Conservation (phyloP, 352 stramenopile species). For the Phytophthora citricola region DNA sequence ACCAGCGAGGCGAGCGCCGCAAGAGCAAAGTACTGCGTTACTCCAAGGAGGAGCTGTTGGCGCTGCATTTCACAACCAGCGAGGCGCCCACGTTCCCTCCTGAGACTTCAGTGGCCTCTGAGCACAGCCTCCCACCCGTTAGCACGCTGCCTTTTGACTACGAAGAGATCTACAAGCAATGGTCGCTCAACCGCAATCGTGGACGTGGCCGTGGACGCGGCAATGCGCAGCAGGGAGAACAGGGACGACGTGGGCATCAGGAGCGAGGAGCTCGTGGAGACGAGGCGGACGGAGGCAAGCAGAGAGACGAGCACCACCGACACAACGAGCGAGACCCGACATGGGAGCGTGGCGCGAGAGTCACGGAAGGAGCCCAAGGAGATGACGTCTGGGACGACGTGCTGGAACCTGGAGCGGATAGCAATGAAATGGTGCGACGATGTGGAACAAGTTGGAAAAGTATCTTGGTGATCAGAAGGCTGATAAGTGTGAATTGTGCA, state of each 20-base stretch:
- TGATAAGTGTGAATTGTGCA: slow-evolving; percentile 7
- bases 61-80: slow-evolving; percentile 66
- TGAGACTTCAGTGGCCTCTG: slow-evolving; percentile 72
- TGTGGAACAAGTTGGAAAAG: slow-evolving; percentile 7
- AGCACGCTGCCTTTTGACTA: slow-evolving; percentile 85
- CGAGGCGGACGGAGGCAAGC: slow-evolving; percentile 50
- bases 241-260: slow-evolving; percentile 36
- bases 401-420: slow-evolving; percentile 46
- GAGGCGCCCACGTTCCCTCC: slow-evolving; percentile 59
- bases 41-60: slow-evolving; percentile 80
- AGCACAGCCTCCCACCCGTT: slow-evolving; percentile 73
- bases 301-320: slow-evolving; percentile 34
- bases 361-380: slow-evolving; percentile 40
- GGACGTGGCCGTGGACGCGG: slow-evolving; percentile 76
- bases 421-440: slow-evolving; percentile 66
- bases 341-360: slow-evolving; percentile 65
- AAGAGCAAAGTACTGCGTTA: slow-evolving; percentile 90
- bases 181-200: slow-evolving; percentile 81
- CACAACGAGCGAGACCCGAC: slow-evolving; percentile 53
- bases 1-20: slow-evolving; percentile 42
- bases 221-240: slow-evolving; percentile 31
- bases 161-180: slow-evolving; percentile 90
- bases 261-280: slow-evolving; percentile 66
- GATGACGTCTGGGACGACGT: slow-evolving; percentile 88
- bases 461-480: neutral